Evolutionary conservation across 306 rosid genomes (phyloP).

Genomic region (Crataegus laevigata): DNA sequence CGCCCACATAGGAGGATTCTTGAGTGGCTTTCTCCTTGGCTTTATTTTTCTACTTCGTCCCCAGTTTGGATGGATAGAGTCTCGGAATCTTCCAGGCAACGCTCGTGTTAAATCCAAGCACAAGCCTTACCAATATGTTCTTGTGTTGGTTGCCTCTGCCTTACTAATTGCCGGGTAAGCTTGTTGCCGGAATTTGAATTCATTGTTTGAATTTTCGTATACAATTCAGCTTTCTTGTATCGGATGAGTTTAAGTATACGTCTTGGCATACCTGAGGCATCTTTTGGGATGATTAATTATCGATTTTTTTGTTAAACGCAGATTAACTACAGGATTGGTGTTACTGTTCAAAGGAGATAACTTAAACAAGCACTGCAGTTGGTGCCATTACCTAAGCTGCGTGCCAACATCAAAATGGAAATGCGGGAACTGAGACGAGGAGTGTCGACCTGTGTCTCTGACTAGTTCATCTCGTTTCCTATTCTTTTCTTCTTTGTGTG

Average conservation of each 20-base stretch:
- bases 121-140: slow-evolving; percentile 29
- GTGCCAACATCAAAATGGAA: slow-evolving; percentile 42
- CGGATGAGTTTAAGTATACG: neutral
- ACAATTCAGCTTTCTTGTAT: neutral
- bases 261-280: neutral
- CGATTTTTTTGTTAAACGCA: slow-evolving; percentile 3
- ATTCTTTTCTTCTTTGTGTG: neutral
- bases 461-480: neutral
- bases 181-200: neutral
- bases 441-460: neutral
- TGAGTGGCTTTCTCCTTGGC: slow-evolving; percentile 40
- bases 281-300: neutral
- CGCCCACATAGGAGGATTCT: slow-evolving; percentile 47
- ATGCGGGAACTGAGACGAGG: slow-evolving; percentile 23
- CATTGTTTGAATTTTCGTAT: neutral
- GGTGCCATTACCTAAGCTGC: slow-evolving; percentile 47
- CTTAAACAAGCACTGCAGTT: slow-evolving; percentile 40
- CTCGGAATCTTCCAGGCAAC: slow-evolving; percentile 23
- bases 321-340: slow-evolving; percentile 31
- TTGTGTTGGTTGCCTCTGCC: slow-evolving; percentile 19
- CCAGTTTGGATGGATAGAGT: slow-evolving; percentile 35
- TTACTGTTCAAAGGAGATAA: slow-evolving; percentile 38
- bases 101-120: slow-evolving; percentile 25
- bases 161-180: slow-evolving; percentile 34
- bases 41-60: slow-evolving; percentile 39